These are phyloP conservation scores for Talaromyces albobiverticillius DNA, from an alignment of 2,329 filamentous ascomycete genomes.

Conservation along the genomic window DNA sequence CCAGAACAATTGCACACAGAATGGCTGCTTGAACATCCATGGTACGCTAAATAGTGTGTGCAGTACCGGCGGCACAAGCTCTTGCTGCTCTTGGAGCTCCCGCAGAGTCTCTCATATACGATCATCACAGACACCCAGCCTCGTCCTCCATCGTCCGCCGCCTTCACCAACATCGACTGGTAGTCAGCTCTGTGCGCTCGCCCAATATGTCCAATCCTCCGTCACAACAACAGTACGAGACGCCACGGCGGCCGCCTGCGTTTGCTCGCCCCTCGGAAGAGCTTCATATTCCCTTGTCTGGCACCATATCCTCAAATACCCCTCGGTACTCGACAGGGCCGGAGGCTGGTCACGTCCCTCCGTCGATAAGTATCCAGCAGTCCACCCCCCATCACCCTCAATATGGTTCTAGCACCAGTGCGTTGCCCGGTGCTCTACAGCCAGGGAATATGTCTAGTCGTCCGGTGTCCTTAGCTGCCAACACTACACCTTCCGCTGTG, in stretches of 20 bases:
- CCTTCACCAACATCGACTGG: slow-evolving; percentile 30
- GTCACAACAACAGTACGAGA: slow-evolving; percentile 45
- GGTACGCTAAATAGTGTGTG: slow-evolving; percentile 31
- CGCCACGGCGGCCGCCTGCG: slow-evolving; percentile 47
- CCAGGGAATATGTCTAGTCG: slow-evolving; percentile 49
- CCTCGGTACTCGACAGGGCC: slow-evolving; percentile 45
- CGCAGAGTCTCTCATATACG: slow-evolving; percentile 27
- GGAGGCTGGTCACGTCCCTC: slow-evolving; percentile 47
- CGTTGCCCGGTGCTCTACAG: slow-evolving; percentile 61
- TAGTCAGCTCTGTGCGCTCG: slow-evolving; percentile 40
- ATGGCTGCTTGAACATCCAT: neutral
- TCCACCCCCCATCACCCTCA: slow-evolving; percentile 49
- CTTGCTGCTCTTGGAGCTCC: slow-evolving; percentile 49
- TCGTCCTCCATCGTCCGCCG: neutral
- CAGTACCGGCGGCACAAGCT: slow-evolving; percentile 46
- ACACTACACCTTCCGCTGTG: slow-evolving; percentile 57
- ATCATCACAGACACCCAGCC: neutral
- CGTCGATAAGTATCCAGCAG: slow-evolving; percentile 60
- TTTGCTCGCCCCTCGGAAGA: slow-evolving; percentile 54
- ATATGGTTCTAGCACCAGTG: slow-evolving; percentile 42
- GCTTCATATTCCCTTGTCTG: slow-evolving; percentile 50
- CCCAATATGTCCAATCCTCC: slow-evolving; percentile 41
- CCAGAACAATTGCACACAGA: neutral
- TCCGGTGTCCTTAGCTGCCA: slow-evolving; percentile 52
- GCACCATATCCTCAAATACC: slow-evolving; percentile 37